These are phyloP conservation scores for Aspergillus neotritici DNA, from an alignment of 2,329 filamentous ascomycete species.

Conservation along the genomic window DNA sequence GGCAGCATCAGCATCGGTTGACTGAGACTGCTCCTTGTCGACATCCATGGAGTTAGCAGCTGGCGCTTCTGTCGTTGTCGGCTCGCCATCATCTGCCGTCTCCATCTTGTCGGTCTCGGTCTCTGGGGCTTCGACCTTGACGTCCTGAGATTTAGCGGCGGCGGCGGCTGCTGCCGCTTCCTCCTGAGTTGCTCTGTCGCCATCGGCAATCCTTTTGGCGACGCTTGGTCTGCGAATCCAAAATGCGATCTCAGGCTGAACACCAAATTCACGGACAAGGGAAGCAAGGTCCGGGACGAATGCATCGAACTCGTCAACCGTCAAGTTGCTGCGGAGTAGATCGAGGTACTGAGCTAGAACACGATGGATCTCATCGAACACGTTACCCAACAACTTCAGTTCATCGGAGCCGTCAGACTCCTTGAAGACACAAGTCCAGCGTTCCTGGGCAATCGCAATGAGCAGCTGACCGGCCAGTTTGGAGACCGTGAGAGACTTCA, in stretches of 20 bases:
- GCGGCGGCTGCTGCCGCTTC: slow-evolving; percentile 13
- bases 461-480: slow-evolving; percentile 75
- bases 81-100: slow-evolving; percentile 24
- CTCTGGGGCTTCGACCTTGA: slow-evolving; percentile 8
- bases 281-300: slow-evolving; percentile 69
- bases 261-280: slow-evolving; percentile 70
- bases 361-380: slow-evolving; percentile 84
- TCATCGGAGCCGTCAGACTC: slow-evolving; percentile 63
- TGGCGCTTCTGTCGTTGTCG: slow-evolving; percentile 11
- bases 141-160: slow-evolving; percentile 27
- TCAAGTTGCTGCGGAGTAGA: slow-evolving; percentile 73
- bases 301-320: slow-evolving; percentile 68
- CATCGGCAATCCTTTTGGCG: slow-evolving; percentile 54
- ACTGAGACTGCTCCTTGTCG: slow-evolving; percentile 24
- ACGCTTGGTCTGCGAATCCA: slow-evolving; percentile 73
- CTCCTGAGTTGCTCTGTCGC: slow-evolving; percentile 32
- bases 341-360: slow-evolving; percentile 85
- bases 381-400: slow-evolving; percentile 80
- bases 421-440: slow-evolving; percentile 76
- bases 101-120: slow-evolving; percentile 28
- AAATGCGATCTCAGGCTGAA: slow-evolving; percentile 78
- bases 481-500: slow-evolving; percentile 71
- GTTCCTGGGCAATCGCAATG: slow-evolving; percentile 85
- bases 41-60: slow-evolving; percentile 31
- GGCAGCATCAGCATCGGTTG: slow-evolving; percentile 11